Percentiles rank a stretch among this genome's conserved stretches.
Evolutionary conservation across 768 basidiomycete genomes (phyloP).

Genomic region (Guyanaporus albipodus): DNA sequence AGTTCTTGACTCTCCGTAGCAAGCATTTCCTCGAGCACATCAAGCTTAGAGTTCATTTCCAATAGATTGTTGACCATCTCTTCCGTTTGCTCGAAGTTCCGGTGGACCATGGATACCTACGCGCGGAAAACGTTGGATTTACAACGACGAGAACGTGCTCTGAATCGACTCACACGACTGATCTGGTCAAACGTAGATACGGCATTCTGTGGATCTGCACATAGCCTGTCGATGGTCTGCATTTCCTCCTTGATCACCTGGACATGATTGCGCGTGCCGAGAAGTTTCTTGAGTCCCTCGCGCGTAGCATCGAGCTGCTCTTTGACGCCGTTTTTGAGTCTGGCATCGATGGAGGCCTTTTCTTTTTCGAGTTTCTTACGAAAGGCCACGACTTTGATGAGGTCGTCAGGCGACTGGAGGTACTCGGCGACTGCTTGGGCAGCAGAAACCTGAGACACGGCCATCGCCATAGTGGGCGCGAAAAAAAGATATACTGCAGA

Average conservation of each 20-base stretch:
- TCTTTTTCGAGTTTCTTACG: slow-evolving; percentile 96
- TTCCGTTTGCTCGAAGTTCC: slow-evolving; percentile 91
- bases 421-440: slow-evolving; percentile 87
- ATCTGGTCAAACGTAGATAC: slow-evolving; percentile 95
- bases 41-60: slow-evolving; percentile 86
- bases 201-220: slow-evolving; percentile 67
- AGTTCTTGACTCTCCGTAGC: slow-evolving; percentile 70
- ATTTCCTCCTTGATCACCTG: slow-evolving; percentile 85
- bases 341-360: slow-evolving; percentile 88
- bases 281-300: slow-evolving; percentile 79
- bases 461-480: slow-evolving; percentile 35
- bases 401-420: slow-evolving; percentile 90
- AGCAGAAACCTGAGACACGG: slow-evolving; percentile 59
- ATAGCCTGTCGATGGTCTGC: slow-evolving; percentile 71
- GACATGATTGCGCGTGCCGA: slow-evolving; percentile 72
- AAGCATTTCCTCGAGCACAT: slow-evolving; percentile 74
- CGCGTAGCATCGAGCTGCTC: slow-evolving; percentile 90
- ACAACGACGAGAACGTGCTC: neutral
- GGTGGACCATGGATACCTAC: slow-evolving; percentile 92
- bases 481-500: neutral
- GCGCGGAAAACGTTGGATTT: neutral
- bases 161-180: slow-evolving; percentile 62
- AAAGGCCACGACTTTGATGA: slow-evolving; percentile 81
- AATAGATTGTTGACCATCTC: slow-evolving; percentile 93
- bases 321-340: slow-evolving; percentile 87